phyloP scores from a whole-genome alignment of 306 rosid species.

The Lotus japonicus region DNA sequence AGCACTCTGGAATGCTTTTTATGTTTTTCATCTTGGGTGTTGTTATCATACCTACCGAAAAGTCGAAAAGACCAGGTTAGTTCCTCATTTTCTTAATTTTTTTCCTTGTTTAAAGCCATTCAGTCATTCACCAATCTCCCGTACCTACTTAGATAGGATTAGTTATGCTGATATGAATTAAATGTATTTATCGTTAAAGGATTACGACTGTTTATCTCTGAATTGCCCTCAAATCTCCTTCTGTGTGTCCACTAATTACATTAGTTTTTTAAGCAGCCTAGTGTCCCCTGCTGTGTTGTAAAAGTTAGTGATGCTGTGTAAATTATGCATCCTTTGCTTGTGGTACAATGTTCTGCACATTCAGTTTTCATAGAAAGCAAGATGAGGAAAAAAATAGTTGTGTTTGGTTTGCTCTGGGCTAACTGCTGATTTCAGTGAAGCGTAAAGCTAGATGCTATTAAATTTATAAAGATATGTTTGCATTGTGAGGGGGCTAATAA shows the following conservation, averaged over 20 bases:
- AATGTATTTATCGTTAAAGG: too few species aligned
- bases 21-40: conserved; percentile 87
- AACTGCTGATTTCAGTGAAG: not conserved
- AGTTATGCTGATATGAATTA: too few species aligned
- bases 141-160: not conserved
- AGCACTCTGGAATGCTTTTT: conserved; percentile 94
- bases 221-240: too few species aligned
- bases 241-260: not conserved
- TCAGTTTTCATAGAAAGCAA: not conserved
- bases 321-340: conserved; percentile 8
- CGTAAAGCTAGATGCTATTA: not conserved
- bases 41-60: conserved; percentile 38
- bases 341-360: not conserved
- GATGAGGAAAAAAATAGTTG: not conserved
- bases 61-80: conserved; percentile 58
- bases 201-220: too few species aligned
- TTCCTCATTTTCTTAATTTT: not conserved
- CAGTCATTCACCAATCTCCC: not conserved
- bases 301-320: not conserved
- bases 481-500: not conserved
- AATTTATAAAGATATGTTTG: not conserved
- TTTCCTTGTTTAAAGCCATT: not conserved
- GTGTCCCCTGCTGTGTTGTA: not conserved
- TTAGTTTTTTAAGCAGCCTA: not conserved
- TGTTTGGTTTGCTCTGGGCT: not conserved